Base-by-base conservation (phyloP, 2,329 filamentous ascomycete species). In the Talaromyces sp. region DNA sequence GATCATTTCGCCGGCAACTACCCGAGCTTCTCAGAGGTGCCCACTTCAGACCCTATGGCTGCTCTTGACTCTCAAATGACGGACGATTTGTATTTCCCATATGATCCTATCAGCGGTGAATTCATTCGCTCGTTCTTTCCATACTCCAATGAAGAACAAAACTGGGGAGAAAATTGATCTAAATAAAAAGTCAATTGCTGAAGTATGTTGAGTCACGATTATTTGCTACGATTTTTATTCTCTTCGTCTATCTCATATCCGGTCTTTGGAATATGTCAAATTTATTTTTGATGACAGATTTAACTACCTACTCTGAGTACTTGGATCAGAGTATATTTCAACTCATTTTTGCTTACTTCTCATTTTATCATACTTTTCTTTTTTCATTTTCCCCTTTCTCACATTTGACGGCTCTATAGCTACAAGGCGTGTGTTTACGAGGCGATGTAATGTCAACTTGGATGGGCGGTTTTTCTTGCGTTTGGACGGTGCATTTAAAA, bases 101-200 rank as follows among this genome's bases (percentile, higher is more conserved):
- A 73, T 51, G 71, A 74, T 46, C 70, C 71, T 5, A 73, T 74
- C 49, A 68, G 62, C 27, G 69, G 69, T 14, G 69, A 72, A 46
- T 73, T 74, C 24, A 72, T 73, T 49, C 62, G 67, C 17, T 71
- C 70, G n/a, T 74, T 72, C 58, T 74, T 74, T 57, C 71, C 71
- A 4, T 35, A 56, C 8, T 37, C 58, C 8, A 56, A 51, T 9
- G 66, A 67, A 5, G 67, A 69, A 46, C 56, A 62, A 4, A 47
- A 56, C 8, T 72, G 64, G 67, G 60, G 62, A 27, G 52, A 59
- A 11, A 44, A 46, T 39, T 57, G 43, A 57, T 39, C 33, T 29
- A n/a, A n/a, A n/a, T 14, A 19, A 10, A 19, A 39, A n/a, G 16
- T 19, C 24, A 9, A 27, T 27, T 27, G 9, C 9, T 27, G n/a